Percentiles rank a stretch among this genome's conserved stretches.
These are phyloP conservation scores for Cercospora sp. DNA, from an alignment of 2,329 filamentous ascomycete genomes.

Conservation along the genomic window DNA sequence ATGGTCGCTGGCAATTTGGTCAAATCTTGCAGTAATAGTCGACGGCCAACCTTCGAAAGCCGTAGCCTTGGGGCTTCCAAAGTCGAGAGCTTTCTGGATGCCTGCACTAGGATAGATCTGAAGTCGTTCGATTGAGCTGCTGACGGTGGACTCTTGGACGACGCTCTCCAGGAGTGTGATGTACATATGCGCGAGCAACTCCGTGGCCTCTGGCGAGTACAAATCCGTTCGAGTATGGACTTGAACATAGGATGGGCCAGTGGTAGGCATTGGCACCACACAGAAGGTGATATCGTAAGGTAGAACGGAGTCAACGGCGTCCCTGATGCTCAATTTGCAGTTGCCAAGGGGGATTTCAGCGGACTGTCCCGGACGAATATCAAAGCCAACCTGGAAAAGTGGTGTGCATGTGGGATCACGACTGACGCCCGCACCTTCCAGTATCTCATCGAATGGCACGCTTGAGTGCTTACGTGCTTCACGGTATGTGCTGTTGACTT, in stretches of 20 bases:
- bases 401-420: slow-evolving; percentile 36
- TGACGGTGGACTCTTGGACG: slow-evolving; percentile 4
- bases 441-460: slow-evolving; percentile 41
- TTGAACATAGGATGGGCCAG: slow-evolving; percentile 23
- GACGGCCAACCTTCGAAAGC: slow-evolving; percentile 16
- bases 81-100: slow-evolving; percentile 17
- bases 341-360: slow-evolving; percentile 21
- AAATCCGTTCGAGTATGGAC: slow-evolving; percentile 19
- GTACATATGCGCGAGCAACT: slow-evolving; percentile 22
- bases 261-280: slow-evolving; percentile 19
- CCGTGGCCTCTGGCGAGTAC: slow-evolving; percentile 24
- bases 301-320: slow-evolving; percentile 14
- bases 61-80: slow-evolving; percentile 5
- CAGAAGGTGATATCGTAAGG: slow-evolving; percentile 25
- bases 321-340: slow-evolving; percentile 13
- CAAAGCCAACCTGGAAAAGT: slow-evolving; percentile 42
- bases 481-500: slow-evolving; percentile 17
- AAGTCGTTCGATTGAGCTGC: slow-evolving; percentile 6
- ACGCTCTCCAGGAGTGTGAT: slow-evolving; percentile 18
- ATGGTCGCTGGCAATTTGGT: slow-evolving; percentile 4
- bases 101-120: slow-evolving; percentile 15
- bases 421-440: slow-evolving; percentile 33
- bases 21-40: slow-evolving; percentile 21
- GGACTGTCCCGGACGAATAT: slow-evolving; percentile 30
- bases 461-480: slow-evolving; percentile 34